Evolutionary conservation across 441 rosid species (phyloP).

Genomic region (Mallotus repandus): DNA sequence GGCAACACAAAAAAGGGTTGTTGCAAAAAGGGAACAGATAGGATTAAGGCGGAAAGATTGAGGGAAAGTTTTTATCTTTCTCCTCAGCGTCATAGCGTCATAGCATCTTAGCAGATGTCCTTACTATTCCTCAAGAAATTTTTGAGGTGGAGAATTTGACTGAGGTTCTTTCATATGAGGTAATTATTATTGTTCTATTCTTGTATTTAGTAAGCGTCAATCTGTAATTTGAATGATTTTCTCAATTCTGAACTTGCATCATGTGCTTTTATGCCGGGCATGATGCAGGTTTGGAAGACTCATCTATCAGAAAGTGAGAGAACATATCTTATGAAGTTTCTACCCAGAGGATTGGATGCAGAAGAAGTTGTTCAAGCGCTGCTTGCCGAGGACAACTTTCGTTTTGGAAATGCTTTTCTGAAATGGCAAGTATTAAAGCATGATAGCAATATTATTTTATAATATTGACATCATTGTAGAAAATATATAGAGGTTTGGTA

Average conservation of each 20-base stretch:
- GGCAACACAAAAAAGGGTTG: constrained; percentile 49
- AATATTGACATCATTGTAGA: neutral
- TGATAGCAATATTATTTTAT: neutral
- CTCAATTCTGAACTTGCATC: constrained; percentile 10
- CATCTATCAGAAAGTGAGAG: constrained; percentile 72
- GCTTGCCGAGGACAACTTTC: constrained; percentile 76
- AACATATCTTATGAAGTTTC: constrained; percentile 67
- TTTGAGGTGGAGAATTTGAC: constrained; percentile 70
- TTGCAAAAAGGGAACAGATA: constrained; percentile 87
- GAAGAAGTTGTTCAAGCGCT: constrained; percentile 62
- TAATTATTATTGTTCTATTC: constrained; percentile 24
- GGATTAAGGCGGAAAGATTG: constrained; percentile 65
- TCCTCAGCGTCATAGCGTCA: constrained; percentile 42
- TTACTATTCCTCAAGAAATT: constrained; percentile 61
- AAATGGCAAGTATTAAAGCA: constrained; percentile 60
- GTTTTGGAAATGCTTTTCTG: constrained; percentile 79
- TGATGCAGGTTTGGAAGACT: constrained; percentile 67
- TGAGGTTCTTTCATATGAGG: constrained; percentile 75
- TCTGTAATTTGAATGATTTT: constrained; percentile 13
- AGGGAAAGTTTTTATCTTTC: constrained; percentile 50
- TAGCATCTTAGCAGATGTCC: constrained; percentile 59
- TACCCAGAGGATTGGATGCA: constrained; percentile 60
- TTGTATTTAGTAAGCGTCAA: neutral
- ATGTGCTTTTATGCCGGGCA: constrained; percentile 19
- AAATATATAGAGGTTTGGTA: neutral